Conservation (phyloP, 129 eudicot species). For the Centaurea solstitialis region DNA sequence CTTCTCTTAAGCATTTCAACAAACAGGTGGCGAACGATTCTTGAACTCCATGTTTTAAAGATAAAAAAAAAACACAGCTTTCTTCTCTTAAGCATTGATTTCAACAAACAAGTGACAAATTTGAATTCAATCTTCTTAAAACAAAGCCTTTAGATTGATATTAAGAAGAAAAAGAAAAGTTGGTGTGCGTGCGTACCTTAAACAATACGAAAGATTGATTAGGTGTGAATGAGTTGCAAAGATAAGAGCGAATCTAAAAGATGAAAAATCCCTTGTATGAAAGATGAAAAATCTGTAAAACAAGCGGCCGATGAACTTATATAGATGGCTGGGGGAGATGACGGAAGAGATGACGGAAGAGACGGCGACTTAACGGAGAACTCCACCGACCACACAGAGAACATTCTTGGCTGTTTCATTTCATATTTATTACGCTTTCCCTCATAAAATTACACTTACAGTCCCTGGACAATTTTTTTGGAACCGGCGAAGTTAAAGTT, state of each 20-base stretch:
- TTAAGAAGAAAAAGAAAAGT: background rate
- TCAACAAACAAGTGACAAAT: background rate
- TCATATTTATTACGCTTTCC: no score
- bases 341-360: conserved; percentile 25
- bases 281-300: conserved; percentile 18
- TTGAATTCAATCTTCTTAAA: background rate
- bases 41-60: background rate
- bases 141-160: background rate
- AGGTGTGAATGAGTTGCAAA: background rate
- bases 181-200: conserved; percentile 21
- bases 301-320: conserved; percentile 26
- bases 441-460: no score
- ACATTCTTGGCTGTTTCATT: conserved; percentile 33
- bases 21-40: background rate
- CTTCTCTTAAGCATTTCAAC: background rate
- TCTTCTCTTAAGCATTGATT: background rate
- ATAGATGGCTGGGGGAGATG: conserved; percentile 7
- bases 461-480: no score
- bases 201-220: background rate
- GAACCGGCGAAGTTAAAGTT: no score
- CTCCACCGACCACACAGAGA: conserved; percentile 29
- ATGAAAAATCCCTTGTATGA: background rate
- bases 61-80: background rate
- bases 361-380: conserved; percentile 28
- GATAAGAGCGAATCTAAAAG: background rate